phyloP scores from a whole-genome alignment of 2,329 filamentous ascomycete genomes.

The Juglanconis oblonga region DNA sequence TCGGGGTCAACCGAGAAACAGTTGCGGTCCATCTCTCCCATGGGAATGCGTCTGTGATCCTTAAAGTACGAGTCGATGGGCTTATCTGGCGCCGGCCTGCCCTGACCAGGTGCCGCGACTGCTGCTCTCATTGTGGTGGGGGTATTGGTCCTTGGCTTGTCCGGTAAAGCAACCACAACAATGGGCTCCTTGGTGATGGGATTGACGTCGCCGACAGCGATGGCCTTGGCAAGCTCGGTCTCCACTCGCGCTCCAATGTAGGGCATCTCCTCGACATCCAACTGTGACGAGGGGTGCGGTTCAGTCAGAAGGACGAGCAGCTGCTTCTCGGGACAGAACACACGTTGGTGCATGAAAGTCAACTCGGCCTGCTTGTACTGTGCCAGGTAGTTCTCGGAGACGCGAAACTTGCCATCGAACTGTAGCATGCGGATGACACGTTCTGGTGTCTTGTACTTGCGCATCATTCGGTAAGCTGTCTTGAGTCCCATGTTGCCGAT shows the following conservation, averaged over 20 bases:
- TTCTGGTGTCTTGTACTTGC: conserved; percentile 86
- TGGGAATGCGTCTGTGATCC: conserved; percentile 47
- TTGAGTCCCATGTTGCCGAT: conserved; percentile 87
- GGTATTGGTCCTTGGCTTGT: conserved; percentile 36
- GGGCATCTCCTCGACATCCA: conserved; percentile 68
- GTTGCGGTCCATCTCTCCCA: conserved; percentile 63
- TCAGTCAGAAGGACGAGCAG: conserved; percentile 73
- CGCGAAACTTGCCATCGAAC: conserved; percentile 80
- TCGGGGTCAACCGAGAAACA: conserved; percentile 54
- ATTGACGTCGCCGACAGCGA: conserved; percentile 80
- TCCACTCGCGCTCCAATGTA: conserved; percentile 78
- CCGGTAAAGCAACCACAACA: conserved; percentile 37
- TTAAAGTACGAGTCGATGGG: conserved; percentile 56
- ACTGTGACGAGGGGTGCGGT: conserved; percentile 48
- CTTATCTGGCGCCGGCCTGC: conserved; percentile 36
- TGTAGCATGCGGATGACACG: conserved; percentile 77
- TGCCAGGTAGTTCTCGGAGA: conserved; percentile 78
- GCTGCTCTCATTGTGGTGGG: conserved; percentile 25
- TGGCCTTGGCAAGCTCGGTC: conserved; percentile 64
- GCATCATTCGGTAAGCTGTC: conserved; percentile 85
- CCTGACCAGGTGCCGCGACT: conserved; percentile 20
- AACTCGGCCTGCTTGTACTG: conserved; percentile 82
- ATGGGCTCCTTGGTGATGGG: conserved; percentile 80
- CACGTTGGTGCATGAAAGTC: conserved; percentile 92
- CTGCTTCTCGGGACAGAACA: conserved; percentile 75